Percentiles rank a stretch among this genome's conserved stretches.
Evolutionary conservation across 768 basidiomycete species (phyloP).

Genomic region (Lactarius indigo): DNA sequence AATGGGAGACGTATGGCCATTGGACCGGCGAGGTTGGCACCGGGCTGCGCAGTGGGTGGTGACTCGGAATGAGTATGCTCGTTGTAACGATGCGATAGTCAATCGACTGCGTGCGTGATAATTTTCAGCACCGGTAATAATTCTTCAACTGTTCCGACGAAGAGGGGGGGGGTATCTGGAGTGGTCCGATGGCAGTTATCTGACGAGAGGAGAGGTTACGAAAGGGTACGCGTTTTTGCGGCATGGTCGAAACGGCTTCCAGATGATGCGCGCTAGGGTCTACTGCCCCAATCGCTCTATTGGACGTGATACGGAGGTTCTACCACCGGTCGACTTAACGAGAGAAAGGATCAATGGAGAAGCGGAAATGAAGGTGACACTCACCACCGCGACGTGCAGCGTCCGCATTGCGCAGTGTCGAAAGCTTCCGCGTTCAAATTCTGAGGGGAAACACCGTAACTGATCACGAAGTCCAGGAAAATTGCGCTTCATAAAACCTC

Average conservation of each 20-base stretch:
- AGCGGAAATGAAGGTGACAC: not conserved
- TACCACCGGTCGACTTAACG: not conserved
- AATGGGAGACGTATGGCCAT: not conserved
- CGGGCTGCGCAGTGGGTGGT: not conserved
- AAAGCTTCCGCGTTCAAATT: not conserved
- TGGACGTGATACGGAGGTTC: not conserved
- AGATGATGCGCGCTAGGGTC: not conserved
- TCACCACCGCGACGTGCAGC: slow-evolving; percentile 2
- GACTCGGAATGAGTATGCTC: too few species aligned
- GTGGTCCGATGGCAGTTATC: not conserved
- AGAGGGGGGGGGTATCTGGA: not conserved
- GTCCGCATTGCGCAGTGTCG: not conserved
- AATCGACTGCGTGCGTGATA: not conserved
- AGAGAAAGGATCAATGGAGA: not conserved
- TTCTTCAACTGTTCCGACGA: not conserved
- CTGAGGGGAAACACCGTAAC: not conserved
- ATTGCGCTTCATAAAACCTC: not conserved
- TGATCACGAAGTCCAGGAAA: not conserved
- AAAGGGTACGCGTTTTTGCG: not conserved
- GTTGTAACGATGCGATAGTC: not conserved
- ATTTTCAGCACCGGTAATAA: not conserved
- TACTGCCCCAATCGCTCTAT: not conserved
- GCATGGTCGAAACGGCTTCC: not conserved
- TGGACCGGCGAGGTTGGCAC: not conserved
- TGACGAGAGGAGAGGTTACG: not conserved